Percentiles rank a stretch among this genome's conserved stretches.
Evolutionary conservation across 768 basidiomycete genomes (phyloP).

Genomic region (Rhodotorula babjevae): DNA sequence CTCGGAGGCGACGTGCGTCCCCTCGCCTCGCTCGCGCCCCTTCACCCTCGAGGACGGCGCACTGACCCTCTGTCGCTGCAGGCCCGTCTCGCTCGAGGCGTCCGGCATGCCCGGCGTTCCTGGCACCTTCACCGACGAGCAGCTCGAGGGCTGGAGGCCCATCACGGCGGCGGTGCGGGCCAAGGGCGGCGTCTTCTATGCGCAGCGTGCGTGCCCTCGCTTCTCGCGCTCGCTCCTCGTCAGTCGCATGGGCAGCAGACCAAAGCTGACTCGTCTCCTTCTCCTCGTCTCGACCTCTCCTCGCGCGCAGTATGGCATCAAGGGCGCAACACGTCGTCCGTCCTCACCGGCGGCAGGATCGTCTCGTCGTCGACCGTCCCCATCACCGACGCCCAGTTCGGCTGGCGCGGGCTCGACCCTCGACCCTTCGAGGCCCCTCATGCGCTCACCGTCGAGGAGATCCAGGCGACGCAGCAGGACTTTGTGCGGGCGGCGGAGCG

Average conservation of each 20-base stretch:
- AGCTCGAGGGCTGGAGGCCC: constrained; percentile 59
- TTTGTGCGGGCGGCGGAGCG: constrained; percentile 56
- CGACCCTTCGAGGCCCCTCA: constrained; percentile 34
- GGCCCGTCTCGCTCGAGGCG: constrained; percentile 42
- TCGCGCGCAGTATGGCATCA: constrained; percentile 10
- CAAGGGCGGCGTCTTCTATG: constrained; percentile 52
- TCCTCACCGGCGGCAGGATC: constrained; percentile 4
- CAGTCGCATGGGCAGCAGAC: background rate
- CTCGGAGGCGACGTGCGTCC: constrained; percentile 53
- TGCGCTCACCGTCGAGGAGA: constrained; percentile 50
- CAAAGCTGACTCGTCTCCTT: too few species aligned
- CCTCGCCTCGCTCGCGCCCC: background rate
- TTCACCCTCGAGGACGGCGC: background rate
- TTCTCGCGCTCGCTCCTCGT: background rate
- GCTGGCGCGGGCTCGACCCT: constrained; percentile 10
- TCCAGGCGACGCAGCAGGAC: constrained; percentile 51
- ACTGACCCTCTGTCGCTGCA: constrained; percentile 15
- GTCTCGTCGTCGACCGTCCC: constrained; percentile 29
- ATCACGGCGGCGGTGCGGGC: constrained; percentile 55
- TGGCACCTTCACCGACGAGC: constrained; percentile 44
- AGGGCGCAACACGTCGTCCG: constrained; percentile 33
- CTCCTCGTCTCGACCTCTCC: too few species aligned
- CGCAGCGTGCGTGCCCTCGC: constrained; percentile 50
- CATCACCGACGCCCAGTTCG: constrained; percentile 6
- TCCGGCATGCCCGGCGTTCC: constrained; percentile 14